A percentile compares a stretch with the other conserved stretches of the same genome.
These are phyloP conservation scores for Lophiostoma macrostomum DNA, from an alignment of 495 filamentous ascomycete genomes.

Conservation along the genomic window DNA sequence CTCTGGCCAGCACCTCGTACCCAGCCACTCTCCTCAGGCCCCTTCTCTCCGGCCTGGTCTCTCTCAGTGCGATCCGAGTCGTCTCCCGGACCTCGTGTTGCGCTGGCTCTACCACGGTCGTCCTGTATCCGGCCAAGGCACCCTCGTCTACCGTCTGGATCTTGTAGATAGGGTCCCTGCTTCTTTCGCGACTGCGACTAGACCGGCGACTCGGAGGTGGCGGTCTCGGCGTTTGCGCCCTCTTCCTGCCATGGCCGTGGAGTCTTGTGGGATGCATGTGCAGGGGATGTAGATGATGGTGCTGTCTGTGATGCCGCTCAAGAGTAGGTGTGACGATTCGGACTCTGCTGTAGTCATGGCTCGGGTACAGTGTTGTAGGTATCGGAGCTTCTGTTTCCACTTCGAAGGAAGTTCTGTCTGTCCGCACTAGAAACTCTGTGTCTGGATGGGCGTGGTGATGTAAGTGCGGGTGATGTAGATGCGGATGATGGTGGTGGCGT, in stretches of 20 bases:
- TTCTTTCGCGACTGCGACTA: not conserved
- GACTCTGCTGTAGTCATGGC: not conserved
- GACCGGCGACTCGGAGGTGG: not conserved
- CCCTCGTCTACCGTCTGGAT: not conserved
- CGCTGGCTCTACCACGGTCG: slow-evolving; percentile 8
- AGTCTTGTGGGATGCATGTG: slow-evolving; percentile 1
- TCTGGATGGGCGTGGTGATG: slow-evolving; percentile 1
- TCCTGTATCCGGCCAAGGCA: slow-evolving; percentile 2
- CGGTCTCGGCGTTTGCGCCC: not conserved
- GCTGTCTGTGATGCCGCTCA: not conserved
- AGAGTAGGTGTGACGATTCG: not conserved
- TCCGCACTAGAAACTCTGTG: no score
- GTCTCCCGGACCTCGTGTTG: slow-evolving; percentile 11
- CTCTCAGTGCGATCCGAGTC: slow-evolving; percentile 18
- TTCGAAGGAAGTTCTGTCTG: no score
- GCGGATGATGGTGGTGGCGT: slow-evolving; percentile 1
- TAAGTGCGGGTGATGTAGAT: not conserved
- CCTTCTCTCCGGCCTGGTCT: slow-evolving; percentile 6
- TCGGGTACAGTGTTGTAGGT: not conserved
- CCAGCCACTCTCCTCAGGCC: slow-evolving; percentile 28
- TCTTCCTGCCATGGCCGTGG: slow-evolving; percentile 20
- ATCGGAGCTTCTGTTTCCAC: not conserved
- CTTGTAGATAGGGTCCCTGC: no score
- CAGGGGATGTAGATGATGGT: slow-evolving; percentile 12
- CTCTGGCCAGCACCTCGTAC: slow-evolving; percentile 21